Base-by-base conservation (phyloP, 2,329 filamentous ascomycete species). In the Pseudogymnoascus sp. region DNA sequence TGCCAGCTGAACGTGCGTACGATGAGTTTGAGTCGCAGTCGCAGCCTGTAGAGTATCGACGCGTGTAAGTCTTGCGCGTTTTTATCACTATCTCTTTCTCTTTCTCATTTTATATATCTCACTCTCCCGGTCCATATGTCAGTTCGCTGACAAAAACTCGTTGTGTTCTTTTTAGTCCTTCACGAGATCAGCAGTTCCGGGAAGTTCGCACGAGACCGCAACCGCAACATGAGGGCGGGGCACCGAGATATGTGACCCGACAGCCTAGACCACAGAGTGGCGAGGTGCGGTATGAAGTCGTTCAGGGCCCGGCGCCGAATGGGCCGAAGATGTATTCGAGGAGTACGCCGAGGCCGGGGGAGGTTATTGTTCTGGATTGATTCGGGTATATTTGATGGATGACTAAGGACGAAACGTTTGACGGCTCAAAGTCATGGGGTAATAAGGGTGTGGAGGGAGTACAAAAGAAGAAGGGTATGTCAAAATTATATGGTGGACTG, bases 281-380 rank as follows among this genome's bases (percentile, higher is more conserved):
- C 4, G 22, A 50, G 41, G 41, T 50, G 22, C 41, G 41, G 22
- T 50, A 50, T 50, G 22, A 50, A 30, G 22, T 30, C 41, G 58
- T 18, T 28, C 34, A 35, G 2, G 35, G 58, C 3, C 22, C 25
- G 16, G 16, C 22, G 12, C 58, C 20, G 11, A 59, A 59, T 25
- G 32, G 58, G 3, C 35, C 58, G 32, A 38, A 37, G 25, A 30
- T 39, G 39, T 39, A 35, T 41, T 41, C 25, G 6, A 50, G 37
- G 39, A 39, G 37, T 59, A 38, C 39, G 35, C 35, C 58, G 11
- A 25, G 58, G 3, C 32, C 25, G 11, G 58, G 39, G 9, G 58
- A 59, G 39, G 37, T 59, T 59, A 59, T 59, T 59, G 58, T 59
- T 12, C 11, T 59, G 37, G 35, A 59, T 30, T 59, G 37, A 59